phyloP scores from a whole-genome alignment of 495 filamentous ascomycete species.

The Neurospora tetrasperma region DNA sequence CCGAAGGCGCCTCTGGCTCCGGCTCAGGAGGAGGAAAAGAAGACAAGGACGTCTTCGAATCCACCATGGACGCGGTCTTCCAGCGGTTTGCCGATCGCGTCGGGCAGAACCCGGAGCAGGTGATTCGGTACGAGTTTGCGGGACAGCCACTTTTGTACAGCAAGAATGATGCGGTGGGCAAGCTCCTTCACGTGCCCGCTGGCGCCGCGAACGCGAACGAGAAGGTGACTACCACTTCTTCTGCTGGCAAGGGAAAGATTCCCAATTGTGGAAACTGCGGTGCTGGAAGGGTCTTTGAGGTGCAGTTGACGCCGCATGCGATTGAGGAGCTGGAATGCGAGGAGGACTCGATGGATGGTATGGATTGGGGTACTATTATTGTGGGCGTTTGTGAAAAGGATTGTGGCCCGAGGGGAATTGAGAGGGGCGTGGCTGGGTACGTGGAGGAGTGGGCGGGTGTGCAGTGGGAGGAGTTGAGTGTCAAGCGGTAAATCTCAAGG shows the following conservation, averaged over 20 bases:
- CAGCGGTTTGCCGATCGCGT: conserved; percentile 83
- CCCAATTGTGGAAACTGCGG: conserved; percentile 72
- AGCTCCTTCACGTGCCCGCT: conserved; percentile 33
- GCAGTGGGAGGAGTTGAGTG: conserved; percentile 78
- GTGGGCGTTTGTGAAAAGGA: conserved; percentile 62
- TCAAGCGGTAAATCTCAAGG: conserved; percentile 13
- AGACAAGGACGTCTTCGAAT: conserved; percentile 76
- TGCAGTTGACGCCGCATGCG: conserved; percentile 83
- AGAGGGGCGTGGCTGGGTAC: conserved; percentile 37
- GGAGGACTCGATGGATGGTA: conserved; percentile 68
- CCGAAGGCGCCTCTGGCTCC: not conserved
- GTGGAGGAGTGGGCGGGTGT: conserved; percentile 94
- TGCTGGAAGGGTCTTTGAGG: conserved; percentile 60
- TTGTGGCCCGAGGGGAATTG: conserved; percentile 21
- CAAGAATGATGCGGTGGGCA: conserved; percentile 63
- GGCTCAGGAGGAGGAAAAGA: conserved; percentile 39
- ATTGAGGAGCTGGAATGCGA: conserved; percentile 82
- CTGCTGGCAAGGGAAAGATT: conserved; percentile 29
- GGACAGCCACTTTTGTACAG: conserved; percentile 76
- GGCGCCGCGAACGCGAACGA: conserved; percentile 10
- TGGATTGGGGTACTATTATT: conserved; percentile 98
- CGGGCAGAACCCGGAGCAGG: conserved; percentile 86
- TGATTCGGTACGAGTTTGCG: conserved; percentile 82
- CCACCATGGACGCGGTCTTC: conserved; percentile 74
- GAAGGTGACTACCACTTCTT: conserved; percentile 8